These are phyloP conservation scores for Lichina pygmaea DNA, from an alignment of 495 filamentous ascomycete species.

Conservation along the genomic window DNA sequence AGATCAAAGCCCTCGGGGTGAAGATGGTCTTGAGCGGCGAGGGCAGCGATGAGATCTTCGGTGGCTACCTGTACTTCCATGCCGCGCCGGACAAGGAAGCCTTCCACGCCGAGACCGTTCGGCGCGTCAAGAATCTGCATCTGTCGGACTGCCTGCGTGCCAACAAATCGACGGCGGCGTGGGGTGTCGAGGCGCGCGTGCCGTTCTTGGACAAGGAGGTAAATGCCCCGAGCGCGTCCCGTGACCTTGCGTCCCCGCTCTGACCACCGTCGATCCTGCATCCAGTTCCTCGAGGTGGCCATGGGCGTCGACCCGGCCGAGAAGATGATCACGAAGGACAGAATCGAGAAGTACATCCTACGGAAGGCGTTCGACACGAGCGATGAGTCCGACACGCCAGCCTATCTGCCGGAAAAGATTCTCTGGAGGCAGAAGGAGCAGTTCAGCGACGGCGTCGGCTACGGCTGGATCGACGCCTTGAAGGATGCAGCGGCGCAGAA, in stretches of 20 bases:
- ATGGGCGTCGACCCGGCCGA: constrained; percentile 86
- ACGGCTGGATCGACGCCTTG: constrained; percentile 93
- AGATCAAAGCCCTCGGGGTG: constrained; percentile 96
- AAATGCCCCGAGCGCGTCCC: constrained; percentile 3
- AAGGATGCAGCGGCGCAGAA: constrained; percentile 78
- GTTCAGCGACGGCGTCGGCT: constrained; percentile 93
- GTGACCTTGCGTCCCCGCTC: no score
- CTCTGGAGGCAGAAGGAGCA: constrained; percentile 98
- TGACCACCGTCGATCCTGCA: no score
- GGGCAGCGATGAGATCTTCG: constrained; percentile 92
- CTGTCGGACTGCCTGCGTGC: constrained; percentile 83
- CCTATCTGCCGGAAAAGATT: constrained; percentile 84
- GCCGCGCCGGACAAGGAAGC: constrained; percentile 68
- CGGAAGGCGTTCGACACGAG: constrained; percentile 90
- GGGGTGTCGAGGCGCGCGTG: constrained; percentile 94
- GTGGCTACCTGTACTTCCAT: constrained; percentile 97
- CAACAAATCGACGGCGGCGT: constrained; percentile 98
- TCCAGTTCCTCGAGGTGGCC: constrained; percentile 57
- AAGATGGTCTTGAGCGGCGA: constrained; percentile 98
- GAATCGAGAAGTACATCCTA: constrained; percentile 91
- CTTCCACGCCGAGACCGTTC: constrained; percentile 82
- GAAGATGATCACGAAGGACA: constrained; percentile 80
- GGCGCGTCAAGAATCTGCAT: constrained; percentile 84
- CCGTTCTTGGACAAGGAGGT: constrained; percentile 87
- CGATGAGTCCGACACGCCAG: constrained; percentile 45